Evolutionary conservation across 163 green algal genomes (phyloP).

Genomic region (Volvox carteri): DNA sequence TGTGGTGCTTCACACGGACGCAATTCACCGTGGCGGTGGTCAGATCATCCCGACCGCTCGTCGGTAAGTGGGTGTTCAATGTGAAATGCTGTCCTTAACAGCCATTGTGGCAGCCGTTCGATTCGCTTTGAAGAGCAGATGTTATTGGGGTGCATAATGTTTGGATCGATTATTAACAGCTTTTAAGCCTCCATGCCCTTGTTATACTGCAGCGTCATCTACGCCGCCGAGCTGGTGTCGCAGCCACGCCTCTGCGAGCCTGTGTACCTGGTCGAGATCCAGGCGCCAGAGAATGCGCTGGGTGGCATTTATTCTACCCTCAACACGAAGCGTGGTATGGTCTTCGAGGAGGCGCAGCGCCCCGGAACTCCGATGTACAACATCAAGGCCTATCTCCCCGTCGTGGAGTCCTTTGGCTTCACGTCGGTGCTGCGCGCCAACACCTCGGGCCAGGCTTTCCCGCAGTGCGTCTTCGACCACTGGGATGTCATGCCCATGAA

Average conservation of each 20-base stretch:
- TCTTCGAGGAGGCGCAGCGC: slow-evolving; percentile 99
- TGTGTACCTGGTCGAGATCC: slow-evolving; percentile 99
- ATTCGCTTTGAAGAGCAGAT: no score
- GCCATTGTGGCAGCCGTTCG: no score
- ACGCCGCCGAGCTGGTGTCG: slow-evolving; percentile 94
- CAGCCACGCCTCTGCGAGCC: slow-evolving; percentile 95
- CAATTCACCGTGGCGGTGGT: slow-evolving; percentile 98
- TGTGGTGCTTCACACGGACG: slow-evolving; percentile 98
- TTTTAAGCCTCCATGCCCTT: no score
- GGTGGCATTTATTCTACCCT: slow-evolving; percentile 98
- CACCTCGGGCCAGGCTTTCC: slow-evolving; percentile 99
- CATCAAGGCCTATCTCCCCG: slow-evolving; percentile 99
- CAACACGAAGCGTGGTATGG: slow-evolving; percentile 99
- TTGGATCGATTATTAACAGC: no score
- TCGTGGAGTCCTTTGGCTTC: slow-evolving; percentile 99
- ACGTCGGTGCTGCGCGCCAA: slow-evolving; percentile 93
- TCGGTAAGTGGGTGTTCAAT: slow-evolving; percentile 73
- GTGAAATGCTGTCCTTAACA: no score
- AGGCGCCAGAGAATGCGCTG: slow-evolving; percentile 96
- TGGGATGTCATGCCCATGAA: slow-evolving; percentile 96
- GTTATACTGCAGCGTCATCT: slow-evolving; percentile 84
- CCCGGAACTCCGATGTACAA: slow-evolving; percentile 99
- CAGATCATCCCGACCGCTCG: slow-evolving; percentile 98
- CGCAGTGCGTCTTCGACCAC: slow-evolving; percentile 99
- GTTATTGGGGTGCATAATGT: no score